These are phyloP conservation scores for Ocimum tenuiflorum DNA, from an alignment of 257 asterid genomes.

Conservation along the genomic window DNA sequence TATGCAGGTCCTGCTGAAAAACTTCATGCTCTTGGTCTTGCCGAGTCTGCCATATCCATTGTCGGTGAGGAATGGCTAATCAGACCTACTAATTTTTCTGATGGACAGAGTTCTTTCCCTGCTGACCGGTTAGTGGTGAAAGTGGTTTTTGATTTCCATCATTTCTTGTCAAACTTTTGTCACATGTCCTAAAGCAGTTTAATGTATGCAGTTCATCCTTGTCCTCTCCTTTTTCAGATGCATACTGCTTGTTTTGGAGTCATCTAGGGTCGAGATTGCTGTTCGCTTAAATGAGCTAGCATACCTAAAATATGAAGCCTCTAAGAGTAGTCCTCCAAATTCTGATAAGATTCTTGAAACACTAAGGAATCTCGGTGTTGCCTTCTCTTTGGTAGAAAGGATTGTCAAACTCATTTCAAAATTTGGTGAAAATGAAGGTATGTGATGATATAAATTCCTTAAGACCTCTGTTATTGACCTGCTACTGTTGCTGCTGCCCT, in stretches of 20 bases:
- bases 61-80: slow-evolving; percentile 80
- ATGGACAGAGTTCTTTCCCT: slow-evolving; percentile 36
- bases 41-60: slow-evolving; percentile 57
- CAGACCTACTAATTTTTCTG: slow-evolving; percentile 39
- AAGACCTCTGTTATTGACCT: slow-evolving; percentile 13
- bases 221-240: slow-evolving; percentile 46
- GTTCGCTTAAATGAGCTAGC: slow-evolving; percentile 85
- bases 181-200: neutral
- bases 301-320: slow-evolving; percentile 63
- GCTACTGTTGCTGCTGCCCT: neutral
- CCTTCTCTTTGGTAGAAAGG: slow-evolving; percentile 75
- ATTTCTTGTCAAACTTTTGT: neutral
- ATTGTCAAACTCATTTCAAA: slow-evolving; percentile 65
- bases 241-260: slow-evolving; percentile 72
- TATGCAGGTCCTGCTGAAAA: slow-evolving; percentile 65
- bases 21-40: slow-evolving; percentile 71
- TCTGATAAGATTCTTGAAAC: slow-evolving; percentile 39
- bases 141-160: slow-evolving; percentile 7
- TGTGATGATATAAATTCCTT: slow-evolving; percentile 5
- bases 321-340: slow-evolving; percentile 38
- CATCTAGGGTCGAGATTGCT: slow-evolving; percentile 89
- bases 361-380: slow-evolving; percentile 64
- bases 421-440: slow-evolving; percentile 63
- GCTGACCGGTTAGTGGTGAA: slow-evolving; percentile 48
- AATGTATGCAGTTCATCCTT: neutral